phyloP scores from a whole-genome alignment of 1,284 basidiomycete genomes.

The Sphaerobolus stellatus region DNA sequence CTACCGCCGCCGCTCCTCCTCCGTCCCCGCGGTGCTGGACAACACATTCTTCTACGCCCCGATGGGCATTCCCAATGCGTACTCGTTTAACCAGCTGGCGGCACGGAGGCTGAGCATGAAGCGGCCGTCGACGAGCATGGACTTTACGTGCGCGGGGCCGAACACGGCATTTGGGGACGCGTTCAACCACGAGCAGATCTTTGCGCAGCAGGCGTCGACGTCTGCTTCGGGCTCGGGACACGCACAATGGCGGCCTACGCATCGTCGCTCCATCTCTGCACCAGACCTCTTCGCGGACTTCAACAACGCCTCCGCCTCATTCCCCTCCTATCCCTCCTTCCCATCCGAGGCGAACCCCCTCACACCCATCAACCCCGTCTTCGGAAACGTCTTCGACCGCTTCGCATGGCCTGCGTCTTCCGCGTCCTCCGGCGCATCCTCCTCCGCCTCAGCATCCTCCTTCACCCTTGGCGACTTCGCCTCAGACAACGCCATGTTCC shows the following conservation, averaged over 20 bases:
- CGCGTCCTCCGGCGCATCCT: not conserved
- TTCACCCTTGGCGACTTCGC: not conserved
- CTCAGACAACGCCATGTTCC: not conserved
- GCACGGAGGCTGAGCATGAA: slow-evolving; percentile 3
- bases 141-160: not conserved
- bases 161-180: not conserved
- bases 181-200: not conserved
- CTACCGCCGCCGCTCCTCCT: slow-evolving; percentile 5
- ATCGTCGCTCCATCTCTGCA: slow-evolving; percentile 9
- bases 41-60: not conserved
- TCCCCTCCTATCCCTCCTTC: not conserved
- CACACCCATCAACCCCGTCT: slow-evolving; percentile 11
- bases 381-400: slow-evolving; percentile 2
- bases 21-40: slow-evolving; percentile 4
- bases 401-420: slow-evolving; percentile 7
- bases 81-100: not conserved
- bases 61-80: not conserved
- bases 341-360: slow-evolving; percentile 1
- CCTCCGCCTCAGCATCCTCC: not conserved
- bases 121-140: slow-evolving; percentile 13
- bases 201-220: not conserved
- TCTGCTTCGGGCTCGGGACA: not conserved
- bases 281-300: not conserved
- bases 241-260: slow-evolving; percentile 3
- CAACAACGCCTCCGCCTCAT: not conserved